Conservation (phyloP, 225 moss, liverwort and hornwort genomes). For the Thuidium tamariscinum region DNA sequence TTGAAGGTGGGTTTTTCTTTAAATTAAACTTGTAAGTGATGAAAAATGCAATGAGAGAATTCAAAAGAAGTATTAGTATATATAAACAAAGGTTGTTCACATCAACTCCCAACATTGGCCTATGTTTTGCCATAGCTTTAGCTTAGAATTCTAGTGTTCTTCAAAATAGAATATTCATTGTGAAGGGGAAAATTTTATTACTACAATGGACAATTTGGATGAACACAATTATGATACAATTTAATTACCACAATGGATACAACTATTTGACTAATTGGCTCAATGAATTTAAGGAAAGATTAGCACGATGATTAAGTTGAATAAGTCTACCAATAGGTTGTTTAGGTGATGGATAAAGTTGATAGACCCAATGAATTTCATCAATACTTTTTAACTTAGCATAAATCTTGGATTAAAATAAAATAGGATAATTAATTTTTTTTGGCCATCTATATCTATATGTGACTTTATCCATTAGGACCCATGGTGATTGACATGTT, state of each 20-base stretch:
- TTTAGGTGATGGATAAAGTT: fast-evolving
- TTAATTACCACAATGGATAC: too few relatives aligned
- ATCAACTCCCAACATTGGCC: fast-evolving
- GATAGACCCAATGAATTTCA: fast-evolving
- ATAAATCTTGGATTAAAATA: neutral
- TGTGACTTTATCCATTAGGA: neutral
- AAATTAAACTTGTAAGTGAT: too few relatives aligned
- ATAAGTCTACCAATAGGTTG: too few relatives aligned
- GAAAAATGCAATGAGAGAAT: too few relatives aligned
- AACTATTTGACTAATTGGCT: too few relatives aligned
- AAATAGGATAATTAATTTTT: neutral
- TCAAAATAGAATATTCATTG: neutral
- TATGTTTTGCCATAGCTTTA: fast-evolving
- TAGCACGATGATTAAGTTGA: too few relatives aligned
- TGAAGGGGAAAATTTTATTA: neutral
- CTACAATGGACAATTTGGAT: fast-evolving
- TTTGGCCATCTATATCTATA: fast-evolving
- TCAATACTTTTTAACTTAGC: neutral
- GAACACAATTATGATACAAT: fast-evolving
- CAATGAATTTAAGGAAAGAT: neutral
- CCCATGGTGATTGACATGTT: fast-evolving
- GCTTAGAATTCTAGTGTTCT: fast-evolving
- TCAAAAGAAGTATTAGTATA: neutral
- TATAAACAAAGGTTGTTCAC: fast-evolving
- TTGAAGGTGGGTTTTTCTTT: too few relatives aligned